Evolutionary conservation across 371 early-diverging fungal genomes (phyloP), one percentile per base, ranked within the genome.

Genomic region (Nematocida sp.): DNA sequence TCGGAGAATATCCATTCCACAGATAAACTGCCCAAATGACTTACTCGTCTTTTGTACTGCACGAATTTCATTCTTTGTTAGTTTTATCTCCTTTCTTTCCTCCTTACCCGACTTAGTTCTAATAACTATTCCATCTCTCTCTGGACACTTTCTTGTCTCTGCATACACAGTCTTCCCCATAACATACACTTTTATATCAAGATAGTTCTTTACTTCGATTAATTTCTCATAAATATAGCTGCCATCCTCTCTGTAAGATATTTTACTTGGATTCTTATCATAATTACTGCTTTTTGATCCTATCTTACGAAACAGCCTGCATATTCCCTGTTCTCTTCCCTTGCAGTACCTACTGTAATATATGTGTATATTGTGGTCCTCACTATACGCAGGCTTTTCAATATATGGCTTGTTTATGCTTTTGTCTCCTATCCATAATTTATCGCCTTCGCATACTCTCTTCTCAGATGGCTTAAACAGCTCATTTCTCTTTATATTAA

Each of bases 91-190:
- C 82, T 93, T 93, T 9, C 97, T 91, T 76, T 95, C 91, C 86
- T 97, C 97, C 87, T 96, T 96, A 45, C 97, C 97, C 42, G 94
- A 94, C 44, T 93, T 90, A 86, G 94, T 95, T 55, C 97, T 90
- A 40, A 92, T 90, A 4, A 97, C 97, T 60, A 92, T 89, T 3
- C 97, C 97, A 86, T 97, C 97, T 4, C 95, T 95, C 0, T 94
- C 95, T 1, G 96, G 96, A 13, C 95, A 94, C 92, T 95, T 95
- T 88, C 97, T 90, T 7, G 95, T 95, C 86, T 97, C 97, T 7
- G 97, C 96, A 85, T 97, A 94, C 2, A 92, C 91, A 84, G 91
- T 94, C 4, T 89, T 89, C 3, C 96, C 96, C 23, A 95, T 91
- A 0, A 95, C 95, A 84, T 97, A 97, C 40, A 95, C 91, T 86